These are phyloP conservation scores for Boletus subparvulus DNA, from an alignment of 768 basidiomycete species.

Conservation along the genomic window DNA sequence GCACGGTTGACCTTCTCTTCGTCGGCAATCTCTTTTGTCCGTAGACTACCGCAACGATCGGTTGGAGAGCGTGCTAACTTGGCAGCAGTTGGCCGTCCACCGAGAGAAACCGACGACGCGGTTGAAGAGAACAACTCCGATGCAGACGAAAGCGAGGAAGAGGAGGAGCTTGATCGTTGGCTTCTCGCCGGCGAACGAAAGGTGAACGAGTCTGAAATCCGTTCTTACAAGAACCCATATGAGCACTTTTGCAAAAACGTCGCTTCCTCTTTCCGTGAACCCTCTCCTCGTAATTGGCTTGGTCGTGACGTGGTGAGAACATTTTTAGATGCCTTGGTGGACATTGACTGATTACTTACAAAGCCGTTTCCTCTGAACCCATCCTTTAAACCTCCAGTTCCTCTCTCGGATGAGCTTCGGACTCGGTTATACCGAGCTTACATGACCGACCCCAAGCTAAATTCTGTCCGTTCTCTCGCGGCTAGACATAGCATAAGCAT, in stretches of 20 bases:
- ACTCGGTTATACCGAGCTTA: conserved; percentile 59
- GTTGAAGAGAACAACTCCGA: conserved; percentile 1
- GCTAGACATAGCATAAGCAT: conserved; percentile 62
- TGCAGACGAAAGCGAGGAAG: conserved; percentile 10
- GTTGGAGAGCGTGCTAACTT: conserved; percentile 2
- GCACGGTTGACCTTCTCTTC: conserved; percentile 21
- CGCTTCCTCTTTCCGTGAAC: conserved; percentile 25
- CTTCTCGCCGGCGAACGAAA: conserved; percentile 15
- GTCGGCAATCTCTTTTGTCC: conserved; percentile 12
- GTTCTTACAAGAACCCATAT: conserved; percentile 14
- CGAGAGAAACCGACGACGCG: conserved; percentile 2
- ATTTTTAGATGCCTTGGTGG: conserved; percentile 15
- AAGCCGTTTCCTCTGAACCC: conserved; percentile 88
- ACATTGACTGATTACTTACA: background rate
- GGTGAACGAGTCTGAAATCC: conserved; percentile 19
- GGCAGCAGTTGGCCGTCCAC: background rate
- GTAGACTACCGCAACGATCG: conserved; percentile 13
- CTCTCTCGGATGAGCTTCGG: conserved; percentile 63
- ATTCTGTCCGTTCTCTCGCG: conserved; percentile 62
- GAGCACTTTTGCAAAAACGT: conserved; percentile 22
- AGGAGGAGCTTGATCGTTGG: conserved; percentile 13
- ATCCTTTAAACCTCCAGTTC: conserved; percentile 77
- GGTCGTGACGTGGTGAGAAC: conserved; percentile 52
- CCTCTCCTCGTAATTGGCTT: conserved; percentile 60
- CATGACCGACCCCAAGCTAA: conserved; percentile 54